Percentiles rank a stretch among this genome's conserved stretches.
Evolutionary conservation across 2,329 filamentous ascomycete species (phyloP).

Genomic region (Teratosphaeriaceae sp.): DNA sequence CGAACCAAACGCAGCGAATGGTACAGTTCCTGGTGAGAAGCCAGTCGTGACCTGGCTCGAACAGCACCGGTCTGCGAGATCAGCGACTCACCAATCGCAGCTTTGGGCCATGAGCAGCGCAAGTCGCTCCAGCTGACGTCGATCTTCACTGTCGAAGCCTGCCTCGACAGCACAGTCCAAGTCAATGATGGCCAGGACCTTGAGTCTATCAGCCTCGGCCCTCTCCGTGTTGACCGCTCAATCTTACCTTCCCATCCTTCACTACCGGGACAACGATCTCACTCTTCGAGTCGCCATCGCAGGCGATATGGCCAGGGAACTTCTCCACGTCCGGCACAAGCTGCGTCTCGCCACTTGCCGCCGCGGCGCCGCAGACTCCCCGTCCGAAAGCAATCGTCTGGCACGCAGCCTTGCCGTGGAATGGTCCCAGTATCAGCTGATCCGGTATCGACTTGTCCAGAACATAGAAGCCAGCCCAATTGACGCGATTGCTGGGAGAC

Average conservation of each 20-base stretch:
- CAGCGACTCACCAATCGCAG: conserved; percentile 58
- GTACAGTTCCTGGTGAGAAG: too few species aligned
- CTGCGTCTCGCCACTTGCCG: conserved; percentile 54
- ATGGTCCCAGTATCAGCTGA: conserved; percentile 69
- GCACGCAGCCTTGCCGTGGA: conserved; percentile 71
- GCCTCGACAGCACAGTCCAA: conserved; percentile 63
- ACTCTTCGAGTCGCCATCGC: conserved; percentile 67
- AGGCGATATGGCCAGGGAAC: conserved; percentile 77
- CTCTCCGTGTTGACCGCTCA: neutral
- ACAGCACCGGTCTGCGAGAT: neutral
- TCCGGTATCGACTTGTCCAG: conserved; percentile 43
- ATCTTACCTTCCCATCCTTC: conserved; percentile 40
- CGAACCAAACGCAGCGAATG: too few species aligned
- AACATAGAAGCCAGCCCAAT: conserved; percentile 79
- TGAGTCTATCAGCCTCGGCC: neutral
- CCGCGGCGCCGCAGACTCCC: conserved; percentile 71
- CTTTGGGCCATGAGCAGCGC: conserved; percentile 52
- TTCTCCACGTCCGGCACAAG: conserved; percentile 60
- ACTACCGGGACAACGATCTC: conserved; percentile 77
- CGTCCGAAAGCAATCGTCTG: conserved; percentile 67
- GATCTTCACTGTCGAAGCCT: conserved; percentile 66
- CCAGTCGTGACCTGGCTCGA: neutral
- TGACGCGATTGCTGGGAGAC: conserved; percentile 58
- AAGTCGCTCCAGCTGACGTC: conserved; percentile 58
- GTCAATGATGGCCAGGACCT: conserved; percentile 70